Evolutionary conservation across 1,284 basidiomycete species (phyloP).

Genomic region (Cutaneotrichosporon daszewskae): DNA sequence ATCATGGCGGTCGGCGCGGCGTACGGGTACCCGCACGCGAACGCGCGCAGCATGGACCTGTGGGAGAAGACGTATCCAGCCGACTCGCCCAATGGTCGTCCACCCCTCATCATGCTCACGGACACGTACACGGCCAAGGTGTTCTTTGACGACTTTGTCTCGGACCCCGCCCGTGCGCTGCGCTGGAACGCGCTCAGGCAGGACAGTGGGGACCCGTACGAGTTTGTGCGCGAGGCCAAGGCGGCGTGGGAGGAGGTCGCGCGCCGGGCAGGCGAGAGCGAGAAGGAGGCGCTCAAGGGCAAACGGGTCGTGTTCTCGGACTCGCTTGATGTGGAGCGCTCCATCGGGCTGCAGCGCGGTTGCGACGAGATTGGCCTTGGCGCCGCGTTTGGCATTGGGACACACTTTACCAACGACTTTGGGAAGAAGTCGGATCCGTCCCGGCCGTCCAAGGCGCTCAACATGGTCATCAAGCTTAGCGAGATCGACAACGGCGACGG

Average conservation of each 20-base stretch:
- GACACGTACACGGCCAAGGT: constrained; percentile 83
- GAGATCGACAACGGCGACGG: constrained; percentile 57
- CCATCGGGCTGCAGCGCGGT: constrained; percentile 62
- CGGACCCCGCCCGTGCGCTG: constrained; percentile 57
- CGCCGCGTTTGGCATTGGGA: constrained; percentile 83
- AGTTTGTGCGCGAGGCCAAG: constrained; percentile 67
- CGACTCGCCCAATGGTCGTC: constrained; percentile 44
- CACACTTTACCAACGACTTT: constrained; percentile 85
- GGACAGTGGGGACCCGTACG: constrained; percentile 80
- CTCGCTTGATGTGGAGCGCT: constrained; percentile 64
- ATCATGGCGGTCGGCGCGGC: constrained; percentile 88
- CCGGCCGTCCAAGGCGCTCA: constrained; percentile 70
- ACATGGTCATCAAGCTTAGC: constrained; percentile 87
- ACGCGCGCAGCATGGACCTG: constrained; percentile 65
- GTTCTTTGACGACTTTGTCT: constrained; percentile 71
- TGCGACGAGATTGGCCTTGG: constrained; percentile 68
- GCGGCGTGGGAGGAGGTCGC: constrained; percentile 52
- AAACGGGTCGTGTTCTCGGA: constrained; percentile 82
- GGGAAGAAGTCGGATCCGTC: constrained; percentile 55
- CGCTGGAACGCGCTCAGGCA: constrained; percentile 81
- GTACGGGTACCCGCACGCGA: constrained; percentile 70
- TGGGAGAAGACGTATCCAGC: constrained; percentile 75
- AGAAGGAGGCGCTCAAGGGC: constrained; percentile 57
- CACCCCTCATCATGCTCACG: constrained; percentile 70
- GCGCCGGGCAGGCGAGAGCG: constrained; percentile 40